These are phyloP conservation scores for Aciculosporium take DNA, from an alignment of 2,329 filamentous ascomycete species.

Conservation along the genomic window DNA sequence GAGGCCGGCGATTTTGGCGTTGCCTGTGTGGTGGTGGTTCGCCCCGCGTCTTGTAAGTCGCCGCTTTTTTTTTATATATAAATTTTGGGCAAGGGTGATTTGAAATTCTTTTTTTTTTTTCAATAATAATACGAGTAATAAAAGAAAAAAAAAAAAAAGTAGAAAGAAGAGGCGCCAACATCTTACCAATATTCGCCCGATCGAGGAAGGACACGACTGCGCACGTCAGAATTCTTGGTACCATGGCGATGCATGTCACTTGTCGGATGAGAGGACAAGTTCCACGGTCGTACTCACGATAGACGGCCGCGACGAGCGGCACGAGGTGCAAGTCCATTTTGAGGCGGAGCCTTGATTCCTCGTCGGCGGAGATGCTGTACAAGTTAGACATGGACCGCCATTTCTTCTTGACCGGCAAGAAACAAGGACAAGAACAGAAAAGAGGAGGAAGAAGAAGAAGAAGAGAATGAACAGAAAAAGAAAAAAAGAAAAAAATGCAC, in stretches of 20 bases:
- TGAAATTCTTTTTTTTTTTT: neutral
- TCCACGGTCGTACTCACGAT: constrained; percentile 23
- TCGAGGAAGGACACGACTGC: constrained; percentile 39
- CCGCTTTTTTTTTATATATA: neutral
- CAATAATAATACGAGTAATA: too few relatives aligned
- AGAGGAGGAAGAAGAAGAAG: too few relatives aligned
- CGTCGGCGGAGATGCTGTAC: constrained; percentile 31
- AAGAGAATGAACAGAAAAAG: too few relatives aligned
- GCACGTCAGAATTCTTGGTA: too few relatives aligned
- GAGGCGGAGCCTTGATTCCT: constrained; percentile 39
- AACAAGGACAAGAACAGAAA: too few relatives aligned
- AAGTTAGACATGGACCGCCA: constrained; percentile 14
- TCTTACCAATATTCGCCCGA: constrained; percentile 48
- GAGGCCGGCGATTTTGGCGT: constrained; percentile 42
- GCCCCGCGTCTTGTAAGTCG: too few relatives aligned
- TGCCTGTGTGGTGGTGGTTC: constrained; percentile 28
- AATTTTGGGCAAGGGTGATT: neutral
- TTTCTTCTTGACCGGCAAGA: too few relatives aligned
- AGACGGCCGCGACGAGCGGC: constrained; percentile 50
- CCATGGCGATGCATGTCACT: too few relatives aligned
- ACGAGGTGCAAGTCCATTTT: constrained; percentile 53
- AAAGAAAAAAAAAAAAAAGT: neutral
- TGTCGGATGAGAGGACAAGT: neutral
- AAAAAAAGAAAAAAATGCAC: too few relatives aligned
- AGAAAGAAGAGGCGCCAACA: neutral